phyloP scores from a whole-genome alignment of 345 rosid species.

The Cardiospermum halicacabum region DNA sequence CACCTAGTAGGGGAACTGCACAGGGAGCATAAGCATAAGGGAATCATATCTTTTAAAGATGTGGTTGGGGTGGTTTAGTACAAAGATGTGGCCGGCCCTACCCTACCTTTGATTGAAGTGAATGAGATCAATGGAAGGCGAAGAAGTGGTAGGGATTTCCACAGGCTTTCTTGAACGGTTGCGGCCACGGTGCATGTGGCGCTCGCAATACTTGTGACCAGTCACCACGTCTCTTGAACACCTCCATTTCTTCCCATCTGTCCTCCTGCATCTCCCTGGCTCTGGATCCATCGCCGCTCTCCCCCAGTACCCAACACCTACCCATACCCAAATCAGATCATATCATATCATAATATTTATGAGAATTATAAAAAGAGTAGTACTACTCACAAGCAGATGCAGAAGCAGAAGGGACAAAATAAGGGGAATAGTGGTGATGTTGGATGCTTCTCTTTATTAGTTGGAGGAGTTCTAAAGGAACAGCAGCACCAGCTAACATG shows the following conservation, averaged over 20 bases:
- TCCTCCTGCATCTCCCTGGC: slow-evolving; percentile 97
- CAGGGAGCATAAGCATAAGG: slow-evolving; percentile 1
- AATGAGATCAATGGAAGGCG: slow-evolving; percentile 58
- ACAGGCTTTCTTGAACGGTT: slow-evolving; percentile 99
- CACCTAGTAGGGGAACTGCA: too few relatives aligned
- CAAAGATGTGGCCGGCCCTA: slow-evolving; percentile 39
- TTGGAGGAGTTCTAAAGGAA: slow-evolving; percentile 85
- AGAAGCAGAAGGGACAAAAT: slow-evolving; percentile 59
- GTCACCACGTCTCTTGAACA: slow-evolving; percentile 91
- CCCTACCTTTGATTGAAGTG: slow-evolving; percentile 54
- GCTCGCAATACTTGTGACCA: slow-evolving; percentile 96
- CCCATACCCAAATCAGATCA: background rate
- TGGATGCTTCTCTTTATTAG: slow-evolving; percentile 86
- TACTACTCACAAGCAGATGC: slow-evolving; percentile 72
- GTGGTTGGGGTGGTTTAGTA: slow-evolving; percentile 51
- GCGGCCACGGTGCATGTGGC: slow-evolving; percentile 99
- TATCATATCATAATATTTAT: background rate
- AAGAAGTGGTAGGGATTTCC: slow-evolving; percentile 73
- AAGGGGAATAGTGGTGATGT: slow-evolving; percentile 57
- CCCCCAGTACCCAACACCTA: slow-evolving; percentile 80
- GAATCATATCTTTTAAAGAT: slow-evolving; percentile 18
- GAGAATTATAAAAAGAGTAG: background rate
- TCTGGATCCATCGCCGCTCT: slow-evolving; percentile 91
- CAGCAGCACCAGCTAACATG: slow-evolving; percentile 81
- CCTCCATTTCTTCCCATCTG: slow-evolving; percentile 99